Evolutionary conservation across 2,329 filamentous ascomycete genomes (phyloP).

Genomic region (Pseudopithomyces maydicus): DNA sequence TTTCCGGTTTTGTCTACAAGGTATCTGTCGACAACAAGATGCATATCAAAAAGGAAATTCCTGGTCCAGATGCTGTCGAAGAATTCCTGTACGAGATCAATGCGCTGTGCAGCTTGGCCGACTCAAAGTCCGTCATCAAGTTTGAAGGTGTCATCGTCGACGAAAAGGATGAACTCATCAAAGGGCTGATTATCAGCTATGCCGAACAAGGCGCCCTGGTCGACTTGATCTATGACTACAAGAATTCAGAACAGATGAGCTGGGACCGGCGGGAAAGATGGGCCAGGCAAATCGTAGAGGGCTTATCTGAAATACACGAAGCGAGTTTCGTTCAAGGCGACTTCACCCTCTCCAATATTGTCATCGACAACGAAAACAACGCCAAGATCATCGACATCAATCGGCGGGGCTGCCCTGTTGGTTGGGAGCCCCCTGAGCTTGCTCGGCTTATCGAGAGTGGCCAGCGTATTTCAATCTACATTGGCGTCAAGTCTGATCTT

Average conservation of each 20-base stretch:
- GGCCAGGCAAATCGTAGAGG: slow-evolving; percentile 89
- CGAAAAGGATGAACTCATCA: slow-evolving; percentile 73
- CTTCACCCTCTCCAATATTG: slow-evolving; percentile 96
- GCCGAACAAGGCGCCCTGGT: slow-evolving; percentile 86
- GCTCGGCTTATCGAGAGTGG: slow-evolving; percentile 82
- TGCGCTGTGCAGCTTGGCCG: slow-evolving; percentile 78
- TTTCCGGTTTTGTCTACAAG: slow-evolving; percentile 98
- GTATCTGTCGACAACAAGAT: slow-evolving; percentile 71
- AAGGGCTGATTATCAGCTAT: slow-evolving; percentile 87
- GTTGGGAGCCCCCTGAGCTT: slow-evolving; percentile 96
- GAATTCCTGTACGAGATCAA: slow-evolving; percentile 98
- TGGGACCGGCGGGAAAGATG: slow-evolving; percentile 82
- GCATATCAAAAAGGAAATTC: slow-evolving; percentile 97
- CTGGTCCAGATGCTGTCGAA: slow-evolving; percentile 90
- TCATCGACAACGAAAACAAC: slow-evolving; percentile 81
- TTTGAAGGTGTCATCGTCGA: slow-evolving; percentile 90
- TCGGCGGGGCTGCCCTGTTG: slow-evolving; percentile 91
- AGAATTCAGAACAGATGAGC: slow-evolving; percentile 58
- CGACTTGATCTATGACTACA: slow-evolving; percentile 84
- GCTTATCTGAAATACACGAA: slow-evolving; percentile 91
- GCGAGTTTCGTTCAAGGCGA: slow-evolving; percentile 96
- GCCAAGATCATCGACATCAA: slow-evolving; percentile 99
- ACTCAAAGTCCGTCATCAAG: slow-evolving; percentile 77
- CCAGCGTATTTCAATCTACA: slow-evolving; percentile 94
- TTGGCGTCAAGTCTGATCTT: slow-evolving; percentile 95